Evolutionary conservation across 2,329 filamentous ascomycete genomes (phyloP), one percentile per base, ranked within the genome.

Genomic region (Aspergillus nomiae): DNA sequence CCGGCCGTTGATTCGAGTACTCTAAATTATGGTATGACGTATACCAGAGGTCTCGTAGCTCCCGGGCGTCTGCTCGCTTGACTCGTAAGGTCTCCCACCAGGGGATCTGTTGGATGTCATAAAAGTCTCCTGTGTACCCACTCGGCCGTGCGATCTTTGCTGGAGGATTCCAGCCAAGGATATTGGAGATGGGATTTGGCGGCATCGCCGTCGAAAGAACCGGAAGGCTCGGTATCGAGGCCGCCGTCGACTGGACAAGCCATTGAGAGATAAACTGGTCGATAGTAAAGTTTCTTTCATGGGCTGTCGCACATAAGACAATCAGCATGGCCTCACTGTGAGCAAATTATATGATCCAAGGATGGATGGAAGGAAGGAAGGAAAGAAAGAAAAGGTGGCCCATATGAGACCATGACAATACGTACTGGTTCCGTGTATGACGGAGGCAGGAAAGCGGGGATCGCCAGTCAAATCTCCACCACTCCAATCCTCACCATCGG

Each of bases 241-340:
- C 53, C 62, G 54, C 61, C 50, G 55, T 56, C 65, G 73, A 73
- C 30, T 74, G 70, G n/a, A 72, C 63, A 30, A 79, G 68, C 78
- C 78, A 80, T 21, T 77, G 77, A 38, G 73, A 67, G 45, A 81
- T 78, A 60, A 81, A 81, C 63, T 80, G 76, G n/a, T 79, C 77
- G 54, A 81, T 71, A 4, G 74, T 78, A 45, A 80, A 68, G 56
- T 81, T 81, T 16, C 74, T 70, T 66, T 81, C 78, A 58, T 77
- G 75, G 30, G 77, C 78, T 76, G 43, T 24, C 34, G 28, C 5
- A 28, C 16, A 48, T 10, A 48, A 32, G 53, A 51, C 24, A 28
- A 41, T 60, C 32, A 60, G 58, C 12, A 43, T 16, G 26, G 16
- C 11, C 58, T 24, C 8, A n/a, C 14, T 21, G 3, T 11, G 19